Conservation (phyloP, 2,329 filamentous ascomycete genomes). For the Arthrobotrys musiformis region DNA sequence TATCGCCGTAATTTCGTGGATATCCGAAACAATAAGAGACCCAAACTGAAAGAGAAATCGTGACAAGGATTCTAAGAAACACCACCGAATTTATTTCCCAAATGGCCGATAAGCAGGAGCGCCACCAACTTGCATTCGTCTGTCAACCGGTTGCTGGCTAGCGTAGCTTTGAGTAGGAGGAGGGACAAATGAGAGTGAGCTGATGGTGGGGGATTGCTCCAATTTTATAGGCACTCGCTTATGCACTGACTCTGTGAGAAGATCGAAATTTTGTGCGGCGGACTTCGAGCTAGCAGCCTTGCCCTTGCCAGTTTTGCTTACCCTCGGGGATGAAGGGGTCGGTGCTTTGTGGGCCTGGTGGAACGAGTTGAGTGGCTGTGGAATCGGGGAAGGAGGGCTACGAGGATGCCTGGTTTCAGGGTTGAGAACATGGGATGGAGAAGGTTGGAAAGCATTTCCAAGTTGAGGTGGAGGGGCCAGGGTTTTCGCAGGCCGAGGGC, state of each 20-base stretch:
- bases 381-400: constrained; percentile 41
- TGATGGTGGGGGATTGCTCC: constrained; percentile 52
- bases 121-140: constrained; percentile 52
- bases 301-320: constrained; percentile 35
- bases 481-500: constrained; percentile 35
- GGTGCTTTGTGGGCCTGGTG: constrained; percentile 35
- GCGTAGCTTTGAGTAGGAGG: constrained; percentile 33
- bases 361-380: constrained; percentile 30
- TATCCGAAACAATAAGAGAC: constrained; percentile 17
- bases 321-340: constrained; percentile 32
- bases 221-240: constrained; percentile 53
- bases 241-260: constrained; percentile 23
- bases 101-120: constrained; percentile 35
- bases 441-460: constrained; percentile 53
- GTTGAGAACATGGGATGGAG: constrained; percentile 37
- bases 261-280: constrained; percentile 23
- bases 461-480: constrained; percentile 44
- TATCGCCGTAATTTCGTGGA: constrained; percentile 46
- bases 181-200: constrained; percentile 41
- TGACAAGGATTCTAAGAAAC: constrained; percentile 8
- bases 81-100: constrained; percentile 33
- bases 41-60: constrained; percentile 17
- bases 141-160: constrained; percentile 37
- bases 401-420: constrained; percentile 42
- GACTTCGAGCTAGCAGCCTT: constrained; percentile 30